These are phyloP conservation scores for Penicillium egyptiacum DNA, from an alignment of 495 filamentous ascomycete genomes.

Conservation along the genomic window DNA sequence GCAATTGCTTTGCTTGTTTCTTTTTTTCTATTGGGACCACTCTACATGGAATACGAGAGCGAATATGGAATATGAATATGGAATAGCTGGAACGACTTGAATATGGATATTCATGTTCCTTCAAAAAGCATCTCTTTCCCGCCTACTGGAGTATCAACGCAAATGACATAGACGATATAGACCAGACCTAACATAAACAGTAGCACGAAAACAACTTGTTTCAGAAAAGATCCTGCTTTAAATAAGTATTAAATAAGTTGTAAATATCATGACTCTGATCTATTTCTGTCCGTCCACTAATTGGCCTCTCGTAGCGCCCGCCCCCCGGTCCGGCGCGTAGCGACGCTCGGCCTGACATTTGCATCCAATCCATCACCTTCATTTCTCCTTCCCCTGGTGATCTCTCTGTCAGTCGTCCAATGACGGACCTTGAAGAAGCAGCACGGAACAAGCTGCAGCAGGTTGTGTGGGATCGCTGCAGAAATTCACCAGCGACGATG, in stretches of 20 bases:
- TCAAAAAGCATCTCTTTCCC: background rate
- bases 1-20: constrained; percentile 20
- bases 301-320: constrained; percentile 22
- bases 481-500: constrained; percentile 8
- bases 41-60: constrained; percentile 1
- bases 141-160: background rate
- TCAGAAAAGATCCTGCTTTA: background rate
- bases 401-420: constrained; percentile 15
- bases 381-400: constrained; percentile 12
- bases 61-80: constrained; percentile 9
- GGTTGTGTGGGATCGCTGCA: constrained; percentile 23
- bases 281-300: constrained; percentile 6
- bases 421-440: constrained; percentile 6
- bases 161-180: background rate
- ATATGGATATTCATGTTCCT: background rate
- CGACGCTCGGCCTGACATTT: constrained; percentile 8
- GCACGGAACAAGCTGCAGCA: constrained; percentile 1
- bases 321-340: constrained; percentile 28
- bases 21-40: background rate
- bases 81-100: no score
- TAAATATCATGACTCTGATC: background rate
- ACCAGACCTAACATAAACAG: background rate
- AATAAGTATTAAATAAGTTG: background rate
- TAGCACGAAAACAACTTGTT: background rate
- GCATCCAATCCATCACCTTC: constrained; percentile 11